Evolutionary conservation across 2,329 filamentous ascomycete species (phyloP).

Genomic region (Chrysoporthe austroafricana): DNA sequence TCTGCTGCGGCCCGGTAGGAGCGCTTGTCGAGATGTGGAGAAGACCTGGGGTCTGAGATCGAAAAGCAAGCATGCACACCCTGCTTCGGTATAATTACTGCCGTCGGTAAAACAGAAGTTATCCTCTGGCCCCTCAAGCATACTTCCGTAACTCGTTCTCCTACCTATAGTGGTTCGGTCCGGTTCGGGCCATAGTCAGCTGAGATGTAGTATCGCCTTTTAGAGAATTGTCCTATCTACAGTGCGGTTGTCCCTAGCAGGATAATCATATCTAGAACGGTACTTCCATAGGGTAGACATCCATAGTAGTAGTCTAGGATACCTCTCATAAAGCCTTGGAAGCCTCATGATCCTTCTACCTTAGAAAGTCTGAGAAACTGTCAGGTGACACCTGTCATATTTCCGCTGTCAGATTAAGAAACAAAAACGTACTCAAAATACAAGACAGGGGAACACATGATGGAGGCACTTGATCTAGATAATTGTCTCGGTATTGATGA

Average conservation of each 20-base stretch:
- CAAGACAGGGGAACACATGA: not conserved
- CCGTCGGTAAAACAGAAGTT: conserved; percentile 14
- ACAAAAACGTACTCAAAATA: not conserved
- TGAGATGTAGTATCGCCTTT: not conserved
- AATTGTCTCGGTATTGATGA: not conserved
- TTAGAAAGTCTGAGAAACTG: too few species aligned
- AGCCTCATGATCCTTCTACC: too few species aligned
- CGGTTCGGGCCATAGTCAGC: not conserved
- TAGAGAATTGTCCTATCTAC: not conserved
- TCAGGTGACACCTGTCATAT: too few species aligned
- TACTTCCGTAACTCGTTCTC: not conserved
- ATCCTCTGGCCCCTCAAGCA: not conserved
- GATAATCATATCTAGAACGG: too few species aligned
- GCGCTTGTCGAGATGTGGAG: conserved; percentile 23
- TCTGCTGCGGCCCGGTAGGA: conserved; percentile 19
- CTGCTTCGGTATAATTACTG: conserved; percentile 21
- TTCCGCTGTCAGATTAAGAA: too few species aligned
- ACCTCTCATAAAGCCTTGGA: too few species aligned
- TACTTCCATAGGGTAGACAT: not conserved
- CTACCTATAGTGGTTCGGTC: not conserved
- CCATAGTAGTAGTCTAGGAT: too few species aligned
- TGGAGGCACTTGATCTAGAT: not conserved
- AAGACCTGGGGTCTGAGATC: conserved; percentile 14
- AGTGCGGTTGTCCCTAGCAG: not conserved
- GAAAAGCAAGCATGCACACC: conserved; percentile 4